Percentiles rank a stretch among this genome's conserved stretches.
Evolutionary conservation across 176 grass and related monocot genomes (phyloP).

Genomic region (Eleusine indica): DNA sequence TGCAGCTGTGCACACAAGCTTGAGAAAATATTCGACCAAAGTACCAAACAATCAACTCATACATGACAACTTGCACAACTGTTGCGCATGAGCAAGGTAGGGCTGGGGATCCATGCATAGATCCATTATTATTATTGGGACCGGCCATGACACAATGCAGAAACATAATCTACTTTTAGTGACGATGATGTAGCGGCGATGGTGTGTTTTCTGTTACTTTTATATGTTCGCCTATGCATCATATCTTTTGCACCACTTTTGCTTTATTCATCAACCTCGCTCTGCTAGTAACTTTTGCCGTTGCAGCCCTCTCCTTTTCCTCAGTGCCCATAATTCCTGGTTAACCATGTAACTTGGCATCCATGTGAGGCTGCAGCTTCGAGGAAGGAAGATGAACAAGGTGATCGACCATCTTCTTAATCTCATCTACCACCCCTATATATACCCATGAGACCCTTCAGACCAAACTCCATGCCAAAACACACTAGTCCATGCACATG

Average conservation of each 20-base stretch:
- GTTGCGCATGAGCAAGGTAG: not conserved
- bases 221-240: not conserved
- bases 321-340: slow-evolving; percentile 44
- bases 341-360: slow-evolving; percentile 28
- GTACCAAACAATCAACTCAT: not conserved
- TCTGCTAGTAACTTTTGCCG: slow-evolving; percentile 31
- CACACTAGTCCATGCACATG: slow-evolving; percentile 9
- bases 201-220: slow-evolving; percentile 35
- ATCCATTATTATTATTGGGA: slow-evolving; percentile 10
- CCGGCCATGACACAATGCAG: slow-evolving; percentile 24
- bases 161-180: slow-evolving; percentile 1
- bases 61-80: slow-evolving; percentile 12
- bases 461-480: slow-evolving; percentile 72
- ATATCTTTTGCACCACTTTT: slow-evolving; percentile 44
- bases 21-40: slow-evolving; percentile 20
- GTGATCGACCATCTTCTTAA: not conserved
- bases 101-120: not conserved
- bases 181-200: slow-evolving; percentile 14
- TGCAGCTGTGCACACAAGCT: slow-evolving; percentile 10
- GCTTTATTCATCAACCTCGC: slow-evolving; percentile 35
- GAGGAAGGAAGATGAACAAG: slow-evolving; percentile 18
- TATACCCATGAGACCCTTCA: slow-evolving; percentile 50
- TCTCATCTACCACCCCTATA: slow-evolving; percentile 54
- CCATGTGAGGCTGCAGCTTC: slow-evolving; percentile 60
- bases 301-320: not conserved